Percentiles rank a stretch among this genome's conserved stretches.
Evolutionary conservation across 2,329 filamentous ascomycete species (phyloP).

Genomic region (Ophiostoma tasmaniense): DNA sequence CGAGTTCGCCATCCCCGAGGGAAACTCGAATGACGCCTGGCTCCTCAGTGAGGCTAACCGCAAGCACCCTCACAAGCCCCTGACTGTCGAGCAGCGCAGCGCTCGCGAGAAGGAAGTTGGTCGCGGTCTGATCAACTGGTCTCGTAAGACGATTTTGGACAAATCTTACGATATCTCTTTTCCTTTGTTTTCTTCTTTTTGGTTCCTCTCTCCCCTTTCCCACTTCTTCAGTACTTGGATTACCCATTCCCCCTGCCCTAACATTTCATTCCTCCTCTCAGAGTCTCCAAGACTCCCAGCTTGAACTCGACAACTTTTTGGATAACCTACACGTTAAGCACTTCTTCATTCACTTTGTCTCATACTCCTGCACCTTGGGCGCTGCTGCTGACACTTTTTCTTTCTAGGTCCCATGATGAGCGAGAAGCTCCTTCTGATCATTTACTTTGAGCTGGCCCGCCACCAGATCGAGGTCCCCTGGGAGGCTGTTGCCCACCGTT

Average conservation of each 20-base stretch:
- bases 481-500: not conserved
- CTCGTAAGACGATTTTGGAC: conserved; percentile 2
- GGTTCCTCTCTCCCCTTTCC: not conserved
- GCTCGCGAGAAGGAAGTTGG: not conserved
- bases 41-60: not conserved
- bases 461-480: conserved; percentile 1
- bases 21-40: not conserved
- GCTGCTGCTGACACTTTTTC: not conserved
- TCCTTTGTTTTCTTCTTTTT: not conserved
- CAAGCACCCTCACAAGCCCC: not conserved
- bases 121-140: not conserved
- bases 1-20: not conserved
- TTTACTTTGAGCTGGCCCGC: not conserved
- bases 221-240: not conserved
- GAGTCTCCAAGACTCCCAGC: not conserved
- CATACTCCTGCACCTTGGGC: not conserved
- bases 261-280: too few relatives aligned
- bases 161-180: not conserved
- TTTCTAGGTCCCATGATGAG: not conserved
- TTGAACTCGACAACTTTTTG: not conserved
- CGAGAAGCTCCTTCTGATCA: not conserved
- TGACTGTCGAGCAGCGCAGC: not conserved
- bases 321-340: not conserved
- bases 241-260: not conserved
- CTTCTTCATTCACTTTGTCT: not conserved